Base-by-base conservation (phyloP, 169 alveolate species). In the Plasmodium gallinaceum region DNA sequence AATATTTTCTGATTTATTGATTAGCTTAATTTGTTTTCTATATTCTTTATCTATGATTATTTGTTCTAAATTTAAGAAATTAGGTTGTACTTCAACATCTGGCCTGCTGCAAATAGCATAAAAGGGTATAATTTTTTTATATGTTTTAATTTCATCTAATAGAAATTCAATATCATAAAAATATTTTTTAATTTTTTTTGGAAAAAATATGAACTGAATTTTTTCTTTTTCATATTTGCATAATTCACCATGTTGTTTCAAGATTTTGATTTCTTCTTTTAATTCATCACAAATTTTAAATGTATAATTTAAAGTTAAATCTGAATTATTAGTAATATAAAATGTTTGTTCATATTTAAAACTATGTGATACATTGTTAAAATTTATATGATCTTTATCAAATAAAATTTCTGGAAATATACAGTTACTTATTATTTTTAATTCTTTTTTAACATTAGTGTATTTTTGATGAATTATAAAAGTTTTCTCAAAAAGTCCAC, bases 401-500 rank as follows among this genome's bases (percentile, higher is more conserved):
- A 78, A 51, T 48, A 32, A 5, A 42, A 78, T 22, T 45, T 78
- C 78, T 42, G 89, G 89, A 78, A 64, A 24, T 32, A 18, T 42
- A 18, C 89, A 78, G 6, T 12, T 43, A 64, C 89, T 66, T 57
- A 66, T 20, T 45, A 78, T 16, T 16, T 65, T 32, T 64, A 78
- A 18, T 32, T 65, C 26, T 9, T 52, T 78, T 65, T 42, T 78
- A 37, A 78, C 78, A 64, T 78, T 64, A 64, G 89, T 78, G 14
- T 65, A 78, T 70, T 78, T 78, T 58, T 78, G 75, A 66, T 78
- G 89, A 78, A 78, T 78, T 78, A 58, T 65, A 69, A 78, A 78
- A 18, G 52, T 48, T 43, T 64, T 64, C 16, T 78, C 70, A 48
- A 39, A 16, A 48, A 7, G 7, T 5, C 89, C 89, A 57, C 46